These are phyloP conservation scores for Podospora pseudocomata DNA, from an alignment of 495 filamentous ascomycete species.

Conservation along the genomic window DNA sequence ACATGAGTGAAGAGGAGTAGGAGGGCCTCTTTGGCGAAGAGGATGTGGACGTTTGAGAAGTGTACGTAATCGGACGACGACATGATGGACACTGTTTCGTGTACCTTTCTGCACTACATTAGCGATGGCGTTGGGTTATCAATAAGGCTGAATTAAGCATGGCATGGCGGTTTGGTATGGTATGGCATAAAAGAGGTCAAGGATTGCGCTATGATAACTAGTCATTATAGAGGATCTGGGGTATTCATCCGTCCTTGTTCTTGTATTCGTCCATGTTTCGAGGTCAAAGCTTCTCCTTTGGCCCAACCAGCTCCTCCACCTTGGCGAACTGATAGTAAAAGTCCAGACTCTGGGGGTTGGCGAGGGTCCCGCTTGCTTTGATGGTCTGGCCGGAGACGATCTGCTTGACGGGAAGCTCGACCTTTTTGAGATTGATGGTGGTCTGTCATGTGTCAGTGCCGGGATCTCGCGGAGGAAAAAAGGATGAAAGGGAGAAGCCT, in stretches of 20 bases:
- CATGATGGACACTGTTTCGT: slow-evolving; percentile 10
- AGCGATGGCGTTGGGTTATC: slow-evolving; percentile 20
- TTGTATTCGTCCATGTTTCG: not conserved
- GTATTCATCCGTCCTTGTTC: not conserved
- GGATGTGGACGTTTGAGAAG: not conserved
- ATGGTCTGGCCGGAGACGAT: slow-evolving; percentile 72
- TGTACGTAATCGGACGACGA: not conserved
- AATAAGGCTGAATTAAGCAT: not conserved
- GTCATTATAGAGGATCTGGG: not conserved
- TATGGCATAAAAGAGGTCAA: slow-evolving; percentile 13
- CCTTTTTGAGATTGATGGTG: slow-evolving; percentile 81
- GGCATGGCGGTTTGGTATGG: slow-evolving; percentile 5
- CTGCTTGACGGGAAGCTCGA: slow-evolving; percentile 81
- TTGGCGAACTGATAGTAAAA: slow-evolving; percentile 80
- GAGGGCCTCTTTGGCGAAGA: not conserved
- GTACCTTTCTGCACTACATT: slow-evolving; percentile 12
- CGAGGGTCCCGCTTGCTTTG: slow-evolving; percentile 70
- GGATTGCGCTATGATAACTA: not conserved
- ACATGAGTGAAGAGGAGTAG: slow-evolving; percentile 27
- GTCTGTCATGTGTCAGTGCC: slow-evolving; percentile 43
- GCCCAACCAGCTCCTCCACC: slow-evolving; percentile 58
- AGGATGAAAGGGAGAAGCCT: slow-evolving; percentile 32
- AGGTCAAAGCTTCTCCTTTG: slow-evolving; percentile 29
- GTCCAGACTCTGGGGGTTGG: slow-evolving; percentile 69
- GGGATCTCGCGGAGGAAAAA: not conserved